Evolutionary conservation across 148 eudicot genomes (phyloP), one percentile per base, ranked within the genome.

Genomic region (Vaccinium vitisidaea): DNA sequence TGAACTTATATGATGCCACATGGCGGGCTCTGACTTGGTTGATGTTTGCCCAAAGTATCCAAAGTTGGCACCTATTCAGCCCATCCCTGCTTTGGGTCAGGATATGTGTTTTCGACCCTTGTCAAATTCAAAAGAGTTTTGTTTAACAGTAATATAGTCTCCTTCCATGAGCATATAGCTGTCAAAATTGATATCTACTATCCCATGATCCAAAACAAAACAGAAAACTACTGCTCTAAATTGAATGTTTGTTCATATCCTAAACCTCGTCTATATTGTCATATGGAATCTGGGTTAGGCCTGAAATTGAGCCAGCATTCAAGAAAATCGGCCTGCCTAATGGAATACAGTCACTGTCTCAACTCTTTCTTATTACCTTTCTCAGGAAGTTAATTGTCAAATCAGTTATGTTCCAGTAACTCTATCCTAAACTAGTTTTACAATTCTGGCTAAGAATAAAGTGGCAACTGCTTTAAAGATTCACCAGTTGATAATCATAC

Each of bases 381-480:
- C 69, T n/a, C 11, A 6, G 12, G 2, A 61, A 61, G 25, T 6
- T 7, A n/a, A 25, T 1, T 61, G 65, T 61, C 69, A 19, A 21
- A 19, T 19, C 10, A n/a, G 25, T 56, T 56, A 18, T 56, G 6
- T 59, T 58, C 16, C 63, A 19, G 9, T 43, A 59, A 59, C 3
- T 59, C 10, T 27, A 69, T 27, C 36, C 74, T 69, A 69, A 39
- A 9, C n/a, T 43, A 18, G 50, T 46, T 10, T 48, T 13, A 48
- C 23, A 21, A 21, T 23, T n/a, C 15, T 9, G 8, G 27, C 18
- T 1, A 49, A 50, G 56, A 77, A 48, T 21, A 77, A 77, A 50
- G 55, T 79, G 30, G 55, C 46, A 53, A 79, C 39, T 79, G 11
- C 81, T 78, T 78, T 53, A 27, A 78, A 78, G 61, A 79, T 53